Base-by-base conservation (phyloP, 257 asterid species). In the Solanum chilense region DNA sequence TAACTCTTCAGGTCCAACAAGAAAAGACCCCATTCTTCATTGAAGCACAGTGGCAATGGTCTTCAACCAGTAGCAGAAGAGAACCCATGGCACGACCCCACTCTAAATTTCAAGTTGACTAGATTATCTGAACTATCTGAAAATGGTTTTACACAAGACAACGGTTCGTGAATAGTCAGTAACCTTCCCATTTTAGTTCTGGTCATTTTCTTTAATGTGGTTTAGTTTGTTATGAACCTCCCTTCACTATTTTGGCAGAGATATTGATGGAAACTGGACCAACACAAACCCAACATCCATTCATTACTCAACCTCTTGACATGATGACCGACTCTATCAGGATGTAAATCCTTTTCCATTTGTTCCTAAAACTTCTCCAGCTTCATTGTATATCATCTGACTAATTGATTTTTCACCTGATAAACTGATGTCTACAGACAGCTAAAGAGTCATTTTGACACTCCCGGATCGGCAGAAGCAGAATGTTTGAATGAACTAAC, bases 11-110 rank as follows among this genome's bases (percentile, higher is more conserved):
- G 98, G 92, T 91, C 95, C 69, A 88, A 91, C 92, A 97, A 89
- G 90, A 97, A 94, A 90, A 92, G 98, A 85, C 91, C 91, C 21
- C 87, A 82, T 85, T 93, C 98, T 77, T 92, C 96, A 78, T 89
- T 96, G 12, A 91, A 88, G 85, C 91, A 89, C 90, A 95, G 96
- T 84, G 94, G 92, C 70, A 92, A 87, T 87, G 90, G 98, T 84
- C 98, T 97, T 73, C 95, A 94, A 88, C 94, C 98, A 3, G 98
- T 97, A 86, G 93, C 92, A 31, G 99, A 97, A 91, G 98, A 97
- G 91, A 82, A 89, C 58, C 41, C 94, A 35, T 92, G 95, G 95
- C 90, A 91, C 84, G 90, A 90, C 90, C 85, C 92, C 45, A 93
- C 92, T 66, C 93, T 93, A 78, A 88, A 87, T 87, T 91, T 92